A percentile compares a stretch with the other conserved stretches of the same genome.
Conservation (phyloP, 192 early-diverging fungal genomes). For the Coemansia sp. region DNA sequence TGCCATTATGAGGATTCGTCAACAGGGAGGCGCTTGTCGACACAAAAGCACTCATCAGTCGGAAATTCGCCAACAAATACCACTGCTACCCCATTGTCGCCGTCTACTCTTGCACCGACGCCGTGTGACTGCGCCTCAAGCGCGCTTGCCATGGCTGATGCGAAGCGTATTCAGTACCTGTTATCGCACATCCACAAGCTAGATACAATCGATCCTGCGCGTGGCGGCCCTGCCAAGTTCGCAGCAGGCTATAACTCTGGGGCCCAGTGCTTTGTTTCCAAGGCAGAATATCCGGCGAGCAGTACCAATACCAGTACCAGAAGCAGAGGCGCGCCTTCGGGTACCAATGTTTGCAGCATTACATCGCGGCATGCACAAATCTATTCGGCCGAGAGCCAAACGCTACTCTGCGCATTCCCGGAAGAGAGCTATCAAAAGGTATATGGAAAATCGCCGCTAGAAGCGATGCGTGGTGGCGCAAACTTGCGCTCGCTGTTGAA, state of each 20-base stretch:
- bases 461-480: slow-evolving; percentile 21
- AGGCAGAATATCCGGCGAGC: background rate
- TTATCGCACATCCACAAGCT: slow-evolving; percentile 48
- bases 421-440: slow-evolving; percentile 45
- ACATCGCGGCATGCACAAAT: slow-evolving; percentile 52
- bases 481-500: slow-evolving; percentile 33
- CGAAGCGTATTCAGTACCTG: slow-evolving; percentile 31
- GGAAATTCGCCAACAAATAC: background rate
- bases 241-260: background rate
- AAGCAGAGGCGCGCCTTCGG: background rate
- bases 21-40: slow-evolving; percentile 11
- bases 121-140: slow-evolving; percentile 46
- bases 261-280: background rate
- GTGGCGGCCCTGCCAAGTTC: background rate
- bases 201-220: slow-evolving; percentile 22
- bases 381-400: slow-evolving; percentile 39
- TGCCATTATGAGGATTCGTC: slow-evolving; percentile 49
- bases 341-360: slow-evolving; percentile 14
- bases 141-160: slow-evolving; percentile 24
- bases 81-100: slow-evolving; percentile 4
- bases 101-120: slow-evolving; percentile 11
- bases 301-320: slow-evolving; percentile 9
- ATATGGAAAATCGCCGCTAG: slow-evolving; percentile 22
- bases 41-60: slow-evolving; percentile 2
- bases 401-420: slow-evolving; percentile 51